A percentile compares a stretch with the other conserved stretches of the same genome.
Evolutionary conservation across 768 basidiomycete genomes (phyloP).

Genomic region (Rhizopogon salebrosus): DNA sequence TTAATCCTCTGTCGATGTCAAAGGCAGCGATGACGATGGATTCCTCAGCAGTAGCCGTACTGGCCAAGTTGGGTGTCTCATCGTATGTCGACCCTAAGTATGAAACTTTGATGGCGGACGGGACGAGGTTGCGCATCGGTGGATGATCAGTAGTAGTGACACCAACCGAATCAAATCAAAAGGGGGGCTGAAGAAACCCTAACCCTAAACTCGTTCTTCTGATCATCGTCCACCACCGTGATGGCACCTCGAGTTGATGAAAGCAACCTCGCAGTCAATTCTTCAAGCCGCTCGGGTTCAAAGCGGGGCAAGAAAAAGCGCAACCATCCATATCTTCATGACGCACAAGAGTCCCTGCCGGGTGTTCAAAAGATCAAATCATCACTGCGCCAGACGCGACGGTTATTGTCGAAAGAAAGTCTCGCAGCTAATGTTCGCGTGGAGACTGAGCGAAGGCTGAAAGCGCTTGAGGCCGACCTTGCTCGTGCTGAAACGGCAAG

Average conservation of each 20-base stretch:
- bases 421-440: slow-evolving; percentile 82
- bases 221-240: neutral
- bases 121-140: slow-evolving; percentile 54
- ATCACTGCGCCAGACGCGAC: slow-evolving; percentile 72
- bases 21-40: slow-evolving; percentile 45
- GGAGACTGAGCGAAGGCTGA: slow-evolving; percentile 74
- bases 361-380: slow-evolving; percentile 88
- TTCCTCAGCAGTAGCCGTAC: slow-evolving; percentile 18
- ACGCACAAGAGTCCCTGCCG: slow-evolving; percentile 29
- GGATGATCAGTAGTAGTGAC: neutral
- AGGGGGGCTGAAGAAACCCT: slow-evolving; percentile 3
- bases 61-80: slow-evolving; percentile 7
- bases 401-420: slow-evolving; percentile 81
- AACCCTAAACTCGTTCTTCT: slow-evolving; percentile 11
- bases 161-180: too few relatives aligned
- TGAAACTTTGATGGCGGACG: slow-evolving; percentile 28
- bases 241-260: neutral
- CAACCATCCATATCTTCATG: slow-evolving; percentile 11
- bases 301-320: slow-evolving; percentile 6
- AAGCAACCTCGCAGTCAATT: neutral
- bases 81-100: slow-evolving; percentile 12
- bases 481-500: slow-evolving; percentile 53
- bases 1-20: slow-evolving; percentile 58
- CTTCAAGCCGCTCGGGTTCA: neutral
- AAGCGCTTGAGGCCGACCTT: slow-evolving; percentile 71